Evolutionary conservation across 768 basidiomycete genomes (phyloP), one percentile per base, ranked within the genome.

Genomic region (Nidularia sp.): DNA sequence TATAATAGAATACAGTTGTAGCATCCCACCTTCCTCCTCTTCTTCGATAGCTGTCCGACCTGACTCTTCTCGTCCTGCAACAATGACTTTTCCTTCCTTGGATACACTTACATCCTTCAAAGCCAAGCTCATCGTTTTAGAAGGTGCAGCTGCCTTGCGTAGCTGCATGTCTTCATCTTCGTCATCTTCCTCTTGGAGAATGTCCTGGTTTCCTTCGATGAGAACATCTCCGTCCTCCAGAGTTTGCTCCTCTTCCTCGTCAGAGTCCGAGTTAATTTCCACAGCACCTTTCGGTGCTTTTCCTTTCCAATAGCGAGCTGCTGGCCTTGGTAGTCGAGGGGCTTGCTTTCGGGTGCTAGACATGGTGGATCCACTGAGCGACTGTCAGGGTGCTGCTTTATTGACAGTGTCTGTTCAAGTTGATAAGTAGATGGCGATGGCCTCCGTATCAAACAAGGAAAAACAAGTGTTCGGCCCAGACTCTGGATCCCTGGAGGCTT

Each of bases 231-330:
- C 82, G 46, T 78, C 80, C 39, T 75, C 77, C 18, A 70, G 67
- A 44, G 63, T 61, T 44, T 66, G 61, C 53, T 70, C 74, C 1
- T 79, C 82, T 54, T 83, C 79, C 46, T 80, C 78, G 43, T 86
- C 86, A 3, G 84, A 85, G 57, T 88, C 87, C 5, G 86, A 86
- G 18, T 79, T 72, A 39, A 70, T 67, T 25, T 81, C 81, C 1
- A 70, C 71, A 34, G 71, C 77, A 45, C 88, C 89, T 66, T 90
- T 92, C 0, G 92, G 92, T 0, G 84, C 90, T 59, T 92, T 91
- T 51, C 93, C 93, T 59, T 88, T 89, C 85, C 91, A 90, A 68
- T 96, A 95, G 2, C 93, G 87, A 5, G 82, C 87, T 2, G 83
- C 91, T 4, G 93, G 90, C 48, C 78, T 74, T n/a, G 90, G 79